Percentiles rank a stretch among this genome's conserved stretches.
Conservation (phyloP, 768 basidiomycete species). For the Tulasnella sp. region DNA sequence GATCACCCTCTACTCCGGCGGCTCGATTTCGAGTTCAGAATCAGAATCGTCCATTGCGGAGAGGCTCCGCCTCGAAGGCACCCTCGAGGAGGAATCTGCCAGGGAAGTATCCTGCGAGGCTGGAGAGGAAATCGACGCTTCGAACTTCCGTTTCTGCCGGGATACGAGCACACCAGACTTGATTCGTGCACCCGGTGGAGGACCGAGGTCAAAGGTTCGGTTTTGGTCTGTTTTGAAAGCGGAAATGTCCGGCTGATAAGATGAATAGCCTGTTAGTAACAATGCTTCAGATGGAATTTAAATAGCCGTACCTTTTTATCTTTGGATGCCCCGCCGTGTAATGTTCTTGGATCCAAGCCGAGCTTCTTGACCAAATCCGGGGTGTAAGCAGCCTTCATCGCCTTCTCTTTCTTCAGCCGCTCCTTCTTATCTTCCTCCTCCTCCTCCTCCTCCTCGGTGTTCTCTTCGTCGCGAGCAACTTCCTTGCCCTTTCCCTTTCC, state of each 20-base stretch:
- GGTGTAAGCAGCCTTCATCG: slow-evolving; percentile 41
- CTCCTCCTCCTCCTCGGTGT: slow-evolving; percentile 43
- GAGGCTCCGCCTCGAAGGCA: neutral
- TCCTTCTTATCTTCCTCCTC: slow-evolving; percentile 32
- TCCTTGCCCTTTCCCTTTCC: neutral
- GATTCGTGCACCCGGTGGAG: slow-evolving; percentile 49
- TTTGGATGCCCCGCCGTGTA: slow-evolving; percentile 29
- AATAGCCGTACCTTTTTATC: slow-evolving; percentile 23
- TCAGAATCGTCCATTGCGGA: slow-evolving; percentile 11
- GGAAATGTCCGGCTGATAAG: neutral
- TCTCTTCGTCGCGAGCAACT: slow-evolving; percentile 56
- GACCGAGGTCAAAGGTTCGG: slow-evolving; percentile 42
- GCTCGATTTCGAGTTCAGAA: slow-evolving; percentile 17
- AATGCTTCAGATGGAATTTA: slow-evolving; percentile 16
- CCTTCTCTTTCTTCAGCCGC: slow-evolving; percentile 22
- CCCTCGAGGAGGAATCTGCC: neutral
- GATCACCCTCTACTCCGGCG: neutral
- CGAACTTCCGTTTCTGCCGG: slow-evolving; percentile 23
- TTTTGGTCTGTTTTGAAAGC: neutral
- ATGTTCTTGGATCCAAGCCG: slow-evolving; percentile 68
- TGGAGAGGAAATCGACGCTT: neutral
- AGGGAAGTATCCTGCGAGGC: neutral
- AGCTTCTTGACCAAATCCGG: slow-evolving; percentile 52
- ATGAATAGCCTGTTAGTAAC: slow-evolving; percentile 26
- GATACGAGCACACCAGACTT: slow-evolving; percentile 45